Base-by-base conservation (phyloP, 164 flowering plant species). In the Liriodendron chinense region DNA sequence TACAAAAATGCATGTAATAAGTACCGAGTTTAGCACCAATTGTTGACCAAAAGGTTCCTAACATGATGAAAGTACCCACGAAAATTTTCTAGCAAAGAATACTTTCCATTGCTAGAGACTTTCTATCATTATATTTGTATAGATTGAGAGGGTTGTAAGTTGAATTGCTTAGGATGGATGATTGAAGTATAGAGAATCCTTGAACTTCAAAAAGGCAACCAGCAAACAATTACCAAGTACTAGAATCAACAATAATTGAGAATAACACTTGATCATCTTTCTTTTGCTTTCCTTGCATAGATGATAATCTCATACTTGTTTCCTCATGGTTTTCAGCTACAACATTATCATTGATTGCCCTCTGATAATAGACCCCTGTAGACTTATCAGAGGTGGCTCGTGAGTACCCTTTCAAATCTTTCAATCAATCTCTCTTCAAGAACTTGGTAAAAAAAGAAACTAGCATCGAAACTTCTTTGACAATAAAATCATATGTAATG, bases 261-360 rank as follows among this genome's bases (percentile, higher is more conserved):
- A 53, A 53, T 53, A 16, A 53, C 59, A 53, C 18, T 12, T 0
- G 59, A 16, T 53, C 16, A n/a, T 16, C 49, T 57, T 59, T 28
- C 26, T 5, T 59, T 28, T 28, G 7, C 68, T 59, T 47, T 20
- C 8, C 43, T 3, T 62, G 22, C n/a, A n/a, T 12, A 34, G 23
- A 25, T 14, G 26, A 16, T 43, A 12, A 28, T 62, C 2, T 23
- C 7, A 72, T 72, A 7, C 20, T 63, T 16, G 16, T 12, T 12
- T 53, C 18, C 7, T 26, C 12, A 47, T 63, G 61, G 47, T 56
- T 67, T 67, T 53, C 75, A 77, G 79, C 43, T 77, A 72, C 72
- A 77, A 77, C 16, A 14, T 77, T 1, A 77, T 77, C 65, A 48
- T 72, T 71, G 75, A 77, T 66, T 77, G 53, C 47, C 75, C 75